Percentiles rank a stretch among this genome's conserved stretches.
phyloP scores from a whole-genome alignment of 768 basidiomycete genomes.

The Amanita rimosa region DNA sequence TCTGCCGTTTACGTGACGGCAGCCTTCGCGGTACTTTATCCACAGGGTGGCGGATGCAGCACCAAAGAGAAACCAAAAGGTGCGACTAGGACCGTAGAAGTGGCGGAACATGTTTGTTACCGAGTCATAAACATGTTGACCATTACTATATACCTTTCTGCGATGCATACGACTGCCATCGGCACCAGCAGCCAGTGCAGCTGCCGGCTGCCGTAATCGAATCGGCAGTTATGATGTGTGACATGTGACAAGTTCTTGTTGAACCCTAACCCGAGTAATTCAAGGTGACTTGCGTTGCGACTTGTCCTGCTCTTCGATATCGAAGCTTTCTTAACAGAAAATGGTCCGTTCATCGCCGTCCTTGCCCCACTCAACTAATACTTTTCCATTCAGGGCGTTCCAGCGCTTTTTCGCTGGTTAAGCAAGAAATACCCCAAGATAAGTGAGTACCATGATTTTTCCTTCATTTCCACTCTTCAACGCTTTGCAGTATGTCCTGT shows the following conservation, averaged over 20 bases:
- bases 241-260: slow-evolving; percentile 4
- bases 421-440: slow-evolving; percentile 99
- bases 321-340: background rate
- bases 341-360: background rate
- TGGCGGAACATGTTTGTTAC: background rate
- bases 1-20: slow-evolving; percentile 14
- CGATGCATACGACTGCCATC: background rate
- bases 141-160: background rate
- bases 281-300: background rate
- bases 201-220: background rate
- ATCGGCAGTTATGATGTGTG: background rate
- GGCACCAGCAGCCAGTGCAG: too few relatives aligned
- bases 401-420: slow-evolving; percentile 95
- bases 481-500: slow-evolving; percentile 54
- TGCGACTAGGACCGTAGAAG: slow-evolving; percentile 35
- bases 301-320: background rate
- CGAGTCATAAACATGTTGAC: background rate
- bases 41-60: slow-evolving; percentile 31
- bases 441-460: slow-evolving; percentile 34
- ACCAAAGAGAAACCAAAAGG: slow-evolving; percentile 62
- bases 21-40: slow-evolving; percentile 31
- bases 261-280: slow-evolving; percentile 5
- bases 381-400: slow-evolving; percentile 64
- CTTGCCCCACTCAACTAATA: background rate
- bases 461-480: background rate